Conservation (phyloP, 164 flowering plant genomes). For the Sextonia rubra region DNA sequence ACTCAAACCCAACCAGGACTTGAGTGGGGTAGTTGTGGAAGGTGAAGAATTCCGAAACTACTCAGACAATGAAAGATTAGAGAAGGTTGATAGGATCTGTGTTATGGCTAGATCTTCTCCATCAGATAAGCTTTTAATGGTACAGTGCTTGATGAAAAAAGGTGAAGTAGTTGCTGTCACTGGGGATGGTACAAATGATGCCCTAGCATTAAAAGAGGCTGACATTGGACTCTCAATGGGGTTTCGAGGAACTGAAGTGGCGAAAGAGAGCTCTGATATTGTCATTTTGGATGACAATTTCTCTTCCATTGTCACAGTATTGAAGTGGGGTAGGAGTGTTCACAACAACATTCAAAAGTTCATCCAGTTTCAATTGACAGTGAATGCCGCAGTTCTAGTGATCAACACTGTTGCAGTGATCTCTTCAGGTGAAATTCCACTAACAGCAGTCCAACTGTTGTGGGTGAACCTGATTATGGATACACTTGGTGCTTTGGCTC, state of each 20-base stretch:
- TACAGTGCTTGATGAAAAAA: conserved; percentile 47
- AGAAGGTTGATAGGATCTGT: conserved; percentile 38
- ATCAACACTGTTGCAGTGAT: conserved; percentile 60
- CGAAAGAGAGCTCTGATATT: conserved; percentile 65
- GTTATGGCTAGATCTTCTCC: conserved; percentile 79
- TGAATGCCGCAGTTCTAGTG: conserved; percentile 49
- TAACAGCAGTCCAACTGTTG: conserved; percentile 52
- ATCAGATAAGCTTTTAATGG: conserved; percentile 58
- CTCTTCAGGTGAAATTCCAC: conserved; percentile 53
- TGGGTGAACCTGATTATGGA: conserved; percentile 85
- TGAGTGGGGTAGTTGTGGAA: conserved; percentile 35
- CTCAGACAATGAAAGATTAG: conserved; percentile 37
- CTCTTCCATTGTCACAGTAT: conserved; percentile 41
- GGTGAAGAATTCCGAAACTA: conserved; percentile 49
- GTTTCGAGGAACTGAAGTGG: conserved; percentile 65
- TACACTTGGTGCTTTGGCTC: conserved; percentile 58
- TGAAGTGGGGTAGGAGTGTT: conserved; percentile 58
- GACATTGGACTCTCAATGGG: conserved; percentile 70
- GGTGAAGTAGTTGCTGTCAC: conserved; percentile 73
- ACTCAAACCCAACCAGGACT: conserved; percentile 20
- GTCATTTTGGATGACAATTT: conserved; percentile 61
- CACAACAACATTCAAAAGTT: conserved; percentile 66
- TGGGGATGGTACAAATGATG: conserved; percentile 61
- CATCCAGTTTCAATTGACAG: conserved; percentile 68
- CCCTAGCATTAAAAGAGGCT: conserved; percentile 53